A percentile compares a stretch with the other conserved stretches of the same genome.
Evolutionary conservation across 2,329 filamentous ascomycete genomes (phyloP).

Genomic region (Penicillium sp.): DNA sequence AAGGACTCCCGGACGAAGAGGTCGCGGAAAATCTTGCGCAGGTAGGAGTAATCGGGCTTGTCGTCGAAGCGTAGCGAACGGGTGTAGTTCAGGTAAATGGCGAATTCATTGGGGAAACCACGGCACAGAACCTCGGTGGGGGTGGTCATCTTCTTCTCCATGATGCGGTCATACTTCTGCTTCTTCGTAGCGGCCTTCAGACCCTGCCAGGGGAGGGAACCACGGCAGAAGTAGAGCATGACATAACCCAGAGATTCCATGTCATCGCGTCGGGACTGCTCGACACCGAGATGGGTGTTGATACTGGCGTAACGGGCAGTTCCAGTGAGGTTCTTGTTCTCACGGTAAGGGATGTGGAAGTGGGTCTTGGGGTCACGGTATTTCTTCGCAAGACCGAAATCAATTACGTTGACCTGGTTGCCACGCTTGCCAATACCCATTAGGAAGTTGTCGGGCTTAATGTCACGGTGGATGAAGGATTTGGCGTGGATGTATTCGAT

Average conservation of each 20-base stretch:
- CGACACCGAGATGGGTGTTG: conserved; percentile 97
- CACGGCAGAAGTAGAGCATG: conserved; percentile 99
- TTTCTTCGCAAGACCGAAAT: conserved; percentile 99
- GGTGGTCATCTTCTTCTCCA: conserved; percentile 99
- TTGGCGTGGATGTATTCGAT: conserved; percentile 99
- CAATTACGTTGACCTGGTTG: conserved; percentile 99
- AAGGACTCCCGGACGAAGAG: conserved; percentile 98
- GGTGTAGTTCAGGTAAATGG: conserved; percentile 99
- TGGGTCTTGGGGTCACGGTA: conserved; percentile 99
- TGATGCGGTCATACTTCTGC: conserved; percentile 99
- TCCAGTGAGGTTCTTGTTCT: conserved; percentile 99
- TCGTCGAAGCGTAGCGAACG: conserved; percentile 98
- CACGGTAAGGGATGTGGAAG: conserved; percentile 98
- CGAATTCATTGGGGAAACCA: conserved; percentile 98
- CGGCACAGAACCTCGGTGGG: conserved; percentile 98
- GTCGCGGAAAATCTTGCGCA: conserved; percentile 99
- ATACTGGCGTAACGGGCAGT: conserved; percentile 98
- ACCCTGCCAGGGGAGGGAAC: conserved; percentile 97
- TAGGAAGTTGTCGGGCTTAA: conserved; percentile 99
- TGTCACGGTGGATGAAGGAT: conserved; percentile 98
- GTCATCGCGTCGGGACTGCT: conserved; percentile 98
- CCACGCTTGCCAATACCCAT: conserved; percentile 99
- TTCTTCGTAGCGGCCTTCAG: conserved; percentile 98
- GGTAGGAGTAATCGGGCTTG: conserved; percentile 99
- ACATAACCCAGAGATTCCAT: conserved; percentile 99